These are phyloP conservation scores for Nyctanthes arbortristis DNA, from an alignment of 257 asterid genomes.

Conservation along the genomic window DNA sequence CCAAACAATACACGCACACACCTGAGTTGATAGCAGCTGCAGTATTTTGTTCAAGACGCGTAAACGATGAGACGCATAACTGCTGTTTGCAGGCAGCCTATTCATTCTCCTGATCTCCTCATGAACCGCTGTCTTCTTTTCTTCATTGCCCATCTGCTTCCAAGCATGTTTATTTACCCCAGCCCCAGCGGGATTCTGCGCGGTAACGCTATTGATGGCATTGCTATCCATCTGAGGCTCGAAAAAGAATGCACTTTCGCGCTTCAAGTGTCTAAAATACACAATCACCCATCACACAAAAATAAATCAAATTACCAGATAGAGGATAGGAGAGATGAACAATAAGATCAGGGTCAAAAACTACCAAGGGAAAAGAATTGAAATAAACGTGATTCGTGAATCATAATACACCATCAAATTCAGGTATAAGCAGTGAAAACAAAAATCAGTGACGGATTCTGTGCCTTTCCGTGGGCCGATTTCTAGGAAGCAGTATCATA, in stretches of 20 bases:
- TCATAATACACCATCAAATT: background rate
- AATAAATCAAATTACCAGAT: background rate
- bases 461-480: background rate
- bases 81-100: constrained; percentile 62
- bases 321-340: too few relatives aligned
- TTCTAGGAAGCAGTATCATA: too few relatives aligned
- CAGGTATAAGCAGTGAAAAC: background rate
- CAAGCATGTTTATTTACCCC: constrained; percentile 21
- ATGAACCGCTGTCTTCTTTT: constrained; percentile 48
- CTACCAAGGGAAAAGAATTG: background rate
- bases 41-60: constrained; percentile 67
- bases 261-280: background rate
- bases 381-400: too few relatives aligned
- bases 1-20: constrained; percentile 8
- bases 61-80: constrained; percentile 69
- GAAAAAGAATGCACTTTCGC: constrained; percentile 24
- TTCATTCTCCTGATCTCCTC: constrained; percentile 61
- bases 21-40: constrained; percentile 67
- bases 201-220: constrained; percentile 26
- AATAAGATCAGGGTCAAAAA: background rate
- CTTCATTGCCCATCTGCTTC: constrained; percentile 38
- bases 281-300: background rate
- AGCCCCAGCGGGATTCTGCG: constrained; percentile 19
- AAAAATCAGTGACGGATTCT: background rate
- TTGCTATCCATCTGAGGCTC: constrained; percentile 10